Evolutionary conservation across 169 alveolate genomes (phyloP).

Genomic region (Amoebophrya sp.): DNA sequence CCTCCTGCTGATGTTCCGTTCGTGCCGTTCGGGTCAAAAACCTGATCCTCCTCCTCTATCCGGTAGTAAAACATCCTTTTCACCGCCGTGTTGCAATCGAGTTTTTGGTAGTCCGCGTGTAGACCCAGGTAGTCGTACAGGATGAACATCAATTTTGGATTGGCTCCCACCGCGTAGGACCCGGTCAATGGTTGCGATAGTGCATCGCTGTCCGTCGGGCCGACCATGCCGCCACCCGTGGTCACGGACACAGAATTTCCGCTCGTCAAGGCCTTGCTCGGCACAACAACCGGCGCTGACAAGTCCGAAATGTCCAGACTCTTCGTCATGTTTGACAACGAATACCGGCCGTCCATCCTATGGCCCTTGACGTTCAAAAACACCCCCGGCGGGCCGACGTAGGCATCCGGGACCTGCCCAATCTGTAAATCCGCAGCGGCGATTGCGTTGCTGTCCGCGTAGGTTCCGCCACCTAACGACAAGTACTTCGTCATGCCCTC

Average conservation of each 20-base stretch:
- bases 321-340: background rate
- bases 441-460: background rate
- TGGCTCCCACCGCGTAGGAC: background rate
- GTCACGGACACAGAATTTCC: background rate
- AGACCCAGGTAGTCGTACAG: background rate
- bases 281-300: background rate
- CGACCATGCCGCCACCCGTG: background rate
- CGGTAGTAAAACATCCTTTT: background rate
- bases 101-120: background rate
- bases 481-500: slow-evolving; percentile 13
- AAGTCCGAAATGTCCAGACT: background rate
- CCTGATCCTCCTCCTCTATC: background rate
- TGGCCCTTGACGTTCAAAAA: background rate
- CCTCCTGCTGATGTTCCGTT: background rate
- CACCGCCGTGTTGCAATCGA: background rate
- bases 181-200: background rate
- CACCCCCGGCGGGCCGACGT: background rate
- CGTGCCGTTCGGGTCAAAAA: background rate
- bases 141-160: background rate
- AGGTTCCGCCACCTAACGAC: background rate
- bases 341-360: background rate
- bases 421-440: background rate
- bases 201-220: background rate
- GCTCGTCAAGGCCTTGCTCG: background rate
- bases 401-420: background rate